Evolutionary conservation across 2,329 filamentous ascomycete genomes (phyloP), one percentile per base, ranked within the genome.

Genomic region (Biscogniauxia marginata): DNA sequence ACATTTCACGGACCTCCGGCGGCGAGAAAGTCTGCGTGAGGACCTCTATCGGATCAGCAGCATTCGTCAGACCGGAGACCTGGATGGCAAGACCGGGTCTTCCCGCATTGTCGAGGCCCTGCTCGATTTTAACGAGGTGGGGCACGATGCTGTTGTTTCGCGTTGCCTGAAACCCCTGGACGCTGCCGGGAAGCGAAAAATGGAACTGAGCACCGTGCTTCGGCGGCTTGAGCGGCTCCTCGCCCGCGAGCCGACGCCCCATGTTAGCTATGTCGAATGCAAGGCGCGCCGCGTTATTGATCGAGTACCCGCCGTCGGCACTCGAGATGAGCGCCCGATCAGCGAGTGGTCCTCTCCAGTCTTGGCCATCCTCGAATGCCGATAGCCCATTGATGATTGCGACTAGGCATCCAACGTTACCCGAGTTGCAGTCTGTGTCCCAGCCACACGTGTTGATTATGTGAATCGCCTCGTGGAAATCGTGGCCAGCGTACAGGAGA

Each of bases 381-480:
- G 49, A 18, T 2, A 74, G 50, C 3, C 73, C 72, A 20, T 71
- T 64, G 65, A 74, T 74, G 25, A 73, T 63, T 5, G 67, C 72
- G 1, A 74, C 63, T 1, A 74, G 61, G 30, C 73, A 74, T 1
- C 65, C 73, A 8, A 74, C 55, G 46, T 74, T 74, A 1, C 73
- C 73, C 3, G 71, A 71, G 48, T 74, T 74, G 61, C 71, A 74
- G 54, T 74, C 72, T 1, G 73, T 74, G 57, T 74, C 73, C 71
- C 73, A 74, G 52, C 71, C 71, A 46, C 66, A 67, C 1, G 70
- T 73, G 53, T 71, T 72, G 53, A 72, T 60, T 44, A 73, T 71
- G 52, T 73, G 71, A 67, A 73, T 70, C 1, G 71, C 71, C 44
- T 68, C 64, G 22, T 67, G 55, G 44, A 73, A 73, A 45, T 68